Percentiles rank a stretch among this genome's conserved stretches.
phyloP scores from a whole-genome alignment of 2,329 filamentous ascomycete genomes.

The Nemania bipapillata region DNA sequence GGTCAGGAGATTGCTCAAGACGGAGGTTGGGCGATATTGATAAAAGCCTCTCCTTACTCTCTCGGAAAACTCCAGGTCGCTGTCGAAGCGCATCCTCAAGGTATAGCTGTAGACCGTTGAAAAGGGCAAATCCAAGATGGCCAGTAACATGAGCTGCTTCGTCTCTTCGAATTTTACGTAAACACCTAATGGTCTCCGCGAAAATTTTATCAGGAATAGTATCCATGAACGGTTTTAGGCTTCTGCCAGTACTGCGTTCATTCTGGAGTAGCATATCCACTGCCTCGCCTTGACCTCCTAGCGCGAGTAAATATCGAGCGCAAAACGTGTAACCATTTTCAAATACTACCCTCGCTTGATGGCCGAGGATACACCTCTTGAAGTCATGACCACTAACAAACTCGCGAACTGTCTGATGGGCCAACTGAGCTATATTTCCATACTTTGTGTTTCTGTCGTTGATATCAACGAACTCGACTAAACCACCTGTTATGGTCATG shows the following conservation, averaged over 20 bases:
- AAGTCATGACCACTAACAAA: background rate
- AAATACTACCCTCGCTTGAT: background rate
- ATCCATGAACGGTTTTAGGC: background rate
- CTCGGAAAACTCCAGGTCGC: background rate
- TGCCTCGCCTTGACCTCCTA: too few species aligned
- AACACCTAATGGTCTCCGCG: too few species aligned
- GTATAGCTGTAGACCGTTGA: background rate
- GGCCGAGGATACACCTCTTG: background rate
- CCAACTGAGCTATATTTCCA: background rate
- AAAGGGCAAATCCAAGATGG: background rate
- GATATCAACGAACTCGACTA: background rate
- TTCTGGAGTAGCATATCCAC: too few species aligned
- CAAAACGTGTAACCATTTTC: background rate
- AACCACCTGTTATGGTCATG: background rate
- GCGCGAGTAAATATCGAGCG: background rate
- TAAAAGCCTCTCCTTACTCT: background rate
- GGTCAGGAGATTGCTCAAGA: too few species aligned
- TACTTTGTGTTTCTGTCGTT: too few species aligned
- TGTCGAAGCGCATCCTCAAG: background rate
- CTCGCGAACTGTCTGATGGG: constrained; percentile 1
- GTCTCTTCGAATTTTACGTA: too few species aligned
- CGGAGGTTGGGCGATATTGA: too few species aligned
- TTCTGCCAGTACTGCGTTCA: background rate
- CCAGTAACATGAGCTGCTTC: too few species aligned
- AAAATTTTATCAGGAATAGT: background rate